Evolutionary conservation across 768 basidiomycete species (phyloP).

Genomic region (Lentinula sp.): DNA sequence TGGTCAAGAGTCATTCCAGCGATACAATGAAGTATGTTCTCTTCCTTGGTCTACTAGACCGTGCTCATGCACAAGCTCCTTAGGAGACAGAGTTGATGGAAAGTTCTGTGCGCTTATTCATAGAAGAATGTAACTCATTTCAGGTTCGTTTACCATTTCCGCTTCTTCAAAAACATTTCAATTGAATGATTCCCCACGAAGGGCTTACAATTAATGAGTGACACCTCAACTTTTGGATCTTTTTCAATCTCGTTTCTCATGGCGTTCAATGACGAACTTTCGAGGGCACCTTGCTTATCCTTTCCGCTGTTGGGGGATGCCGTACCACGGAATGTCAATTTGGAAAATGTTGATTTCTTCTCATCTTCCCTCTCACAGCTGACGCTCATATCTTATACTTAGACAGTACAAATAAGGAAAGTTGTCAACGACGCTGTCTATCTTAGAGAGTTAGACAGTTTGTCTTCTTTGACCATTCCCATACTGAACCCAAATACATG

Average conservation of each 20-base stretch:
- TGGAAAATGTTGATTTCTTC: conserved; percentile 15
- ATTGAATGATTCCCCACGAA: conserved; percentile 18
- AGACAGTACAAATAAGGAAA: conserved; percentile 33
- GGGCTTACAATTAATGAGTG: conserved; percentile 68
- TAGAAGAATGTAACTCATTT: conserved; percentile 71
- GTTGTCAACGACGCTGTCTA: conserved; percentile 60
- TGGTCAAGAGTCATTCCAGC: conserved; percentile 44
- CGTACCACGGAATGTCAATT: conserved; percentile 22
- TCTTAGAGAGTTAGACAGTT: conserved; percentile 42
- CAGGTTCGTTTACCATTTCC: conserved; percentile 43
- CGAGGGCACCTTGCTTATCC: conserved; percentile 51
- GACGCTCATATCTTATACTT: conserved; percentile 7
- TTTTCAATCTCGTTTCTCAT: conserved; percentile 56
- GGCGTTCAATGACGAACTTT: conserved; percentile 60
- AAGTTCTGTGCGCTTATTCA: conserved; percentile 53
- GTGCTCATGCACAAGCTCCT: neutral
- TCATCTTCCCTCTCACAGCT: neutral
- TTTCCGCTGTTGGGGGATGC: conserved; percentile 53
- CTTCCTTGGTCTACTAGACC: neutral
- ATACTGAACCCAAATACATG: conserved; percentile 40
- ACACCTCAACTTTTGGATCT: conserved; percentile 57
- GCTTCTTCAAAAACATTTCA: neutral
- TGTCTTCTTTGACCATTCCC: conserved; percentile 45
- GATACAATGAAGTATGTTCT: conserved; percentile 46
- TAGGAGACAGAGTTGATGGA: conserved; percentile 68